Base-by-base conservation (phyloP, 306 rosid genomes). In the Lupinus albus region DNA sequence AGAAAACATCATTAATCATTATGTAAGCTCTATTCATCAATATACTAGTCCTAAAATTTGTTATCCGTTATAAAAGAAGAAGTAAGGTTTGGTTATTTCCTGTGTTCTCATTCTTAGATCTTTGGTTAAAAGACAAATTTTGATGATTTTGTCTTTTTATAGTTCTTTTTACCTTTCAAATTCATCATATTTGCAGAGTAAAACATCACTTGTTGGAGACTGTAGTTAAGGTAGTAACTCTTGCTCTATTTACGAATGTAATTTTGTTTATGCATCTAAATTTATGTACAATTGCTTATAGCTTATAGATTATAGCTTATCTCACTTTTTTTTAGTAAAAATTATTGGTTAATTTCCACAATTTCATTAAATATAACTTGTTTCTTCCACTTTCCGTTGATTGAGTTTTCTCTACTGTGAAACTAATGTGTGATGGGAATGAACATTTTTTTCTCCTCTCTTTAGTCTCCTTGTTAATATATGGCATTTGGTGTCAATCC, bases 41-140 rank as follows among this genome's bases (percentile, higher is more conserved):
- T n/a, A n/a, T n/a, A n/a, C n/a, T n/a, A n/a, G n/a, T n/a, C n/a
- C n/a, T n/a, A n/a, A n/a, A n/a, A n/a, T n/a, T n/a, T n/a, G n/a
- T n/a, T n/a, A n/a, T n/a, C n/a, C n/a, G n/a, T n/a, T n/a, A n/a
- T n/a, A n/a, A n/a, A n/a, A n/a, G n/a, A n/a, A n/a, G n/a, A n/a
- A n/a, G n/a, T n/a, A n/a, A n/a, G n/a, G n/a, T n/a, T n/a, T n/a
- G n/a, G n/a, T n/a, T n/a, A n/a, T n/a, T n/a, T n/a, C n/a, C n/a
- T n/a, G n/a, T 15, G 59, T 58, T 51, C 70, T 62, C 45, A 2
- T 32, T 6, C 35, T 30, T 39, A 25, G 77, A 77, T 77, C 73
- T 21, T 20, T 10, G 61, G 68, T 35, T 15, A 1, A 46, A 14
- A 52, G 5, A 3, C 1, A 20, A 44, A 21, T 64, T 56, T 57